These are phyloP conservation scores for Clarireedia hainanense DNA, from an alignment of 2,329 filamentous ascomycete species.

Conservation along the genomic window DNA sequence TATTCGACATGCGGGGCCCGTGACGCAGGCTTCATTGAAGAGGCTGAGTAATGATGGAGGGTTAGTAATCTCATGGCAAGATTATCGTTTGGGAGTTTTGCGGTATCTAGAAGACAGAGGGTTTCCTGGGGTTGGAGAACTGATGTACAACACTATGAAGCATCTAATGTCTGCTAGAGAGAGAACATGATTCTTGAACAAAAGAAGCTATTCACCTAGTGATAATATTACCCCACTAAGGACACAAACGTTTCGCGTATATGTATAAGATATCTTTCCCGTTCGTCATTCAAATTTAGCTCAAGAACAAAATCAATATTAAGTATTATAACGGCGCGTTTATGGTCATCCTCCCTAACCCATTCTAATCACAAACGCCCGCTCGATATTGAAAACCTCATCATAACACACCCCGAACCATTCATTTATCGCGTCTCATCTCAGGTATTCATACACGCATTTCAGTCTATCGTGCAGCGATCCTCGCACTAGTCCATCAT, in stretches of 20 bases:
- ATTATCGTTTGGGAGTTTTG: slow-evolving; percentile 68
- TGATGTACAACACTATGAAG: slow-evolving; percentile 79
- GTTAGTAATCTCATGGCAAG: slow-evolving; percentile 59
- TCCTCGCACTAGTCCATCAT: slow-evolving; percentile 7
- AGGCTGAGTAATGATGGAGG: slow-evolving; percentile 59
- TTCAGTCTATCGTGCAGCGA: background rate
- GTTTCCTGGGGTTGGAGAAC: slow-evolving; percentile 55
- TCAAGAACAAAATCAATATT: background rate
- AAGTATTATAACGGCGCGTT: slow-evolving; percentile 6
- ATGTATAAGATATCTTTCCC: background rate
- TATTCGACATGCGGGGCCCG: slow-evolving; percentile 56
- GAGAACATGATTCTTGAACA: background rate
- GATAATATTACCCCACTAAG: background rate
- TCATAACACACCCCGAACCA: background rate
- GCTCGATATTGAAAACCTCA: background rate
- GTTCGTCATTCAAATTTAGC: background rate
- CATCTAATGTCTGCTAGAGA: slow-evolving; percentile 45
- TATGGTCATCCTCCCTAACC: background rate
- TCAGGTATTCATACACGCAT: slow-evolving; percentile 2
- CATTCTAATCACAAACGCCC: slow-evolving; percentile 1
- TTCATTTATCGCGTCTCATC: background rate
- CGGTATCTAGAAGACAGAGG: slow-evolving; percentile 57
- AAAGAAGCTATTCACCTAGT: background rate
- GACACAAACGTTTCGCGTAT: background rate
- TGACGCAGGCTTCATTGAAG: slow-evolving; percentile 58